Conservation (phyloP, 2,329 filamentous ascomycete genomes). For the Cytospora leucostoma region DNA sequence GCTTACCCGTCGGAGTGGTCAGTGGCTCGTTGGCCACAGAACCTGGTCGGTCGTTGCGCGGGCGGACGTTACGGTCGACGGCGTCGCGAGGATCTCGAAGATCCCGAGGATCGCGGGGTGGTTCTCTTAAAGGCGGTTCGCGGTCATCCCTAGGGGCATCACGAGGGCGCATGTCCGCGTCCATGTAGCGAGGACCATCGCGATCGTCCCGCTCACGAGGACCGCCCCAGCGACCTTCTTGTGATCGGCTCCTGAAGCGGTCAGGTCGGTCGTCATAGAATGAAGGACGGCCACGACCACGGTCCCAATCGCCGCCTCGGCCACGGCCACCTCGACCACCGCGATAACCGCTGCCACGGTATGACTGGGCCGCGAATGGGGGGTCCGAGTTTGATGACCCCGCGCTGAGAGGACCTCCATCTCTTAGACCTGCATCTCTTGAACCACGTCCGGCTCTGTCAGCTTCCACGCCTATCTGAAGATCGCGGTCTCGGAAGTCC, state of each 20-base stretch:
- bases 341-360: slow-evolving; percentile 57
- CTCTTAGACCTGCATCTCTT: slow-evolving; percentile 66
- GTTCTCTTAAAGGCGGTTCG: slow-evolving; percentile 45
- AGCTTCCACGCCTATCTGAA: slow-evolving; percentile 65
- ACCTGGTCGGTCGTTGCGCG: slow-evolving; percentile 51
- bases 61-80: slow-evolving; percentile 47
- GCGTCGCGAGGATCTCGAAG: slow-evolving; percentile 48
- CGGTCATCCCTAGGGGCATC: slow-evolving; percentile 51
- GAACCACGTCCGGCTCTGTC: slow-evolving; percentile 69
- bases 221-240: slow-evolving; percentile 59
- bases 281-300: slow-evolving; percentile 50
- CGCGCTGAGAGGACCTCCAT: slow-evolving; percentile 67
- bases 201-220: slow-evolving; percentile 49
- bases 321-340: slow-evolving; percentile 54
- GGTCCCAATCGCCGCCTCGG: slow-evolving; percentile 54
- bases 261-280: slow-evolving; percentile 62
- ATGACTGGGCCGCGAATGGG: slow-evolving; percentile 56
- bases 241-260: slow-evolving; percentile 66
- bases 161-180: slow-evolving; percentile 40
- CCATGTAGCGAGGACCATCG: slow-evolving; percentile 42
- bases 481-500: slow-evolving; percentile 63
- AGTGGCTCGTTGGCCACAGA: slow-evolving; percentile 51
- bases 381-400: slow-evolving; percentile 71
- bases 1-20: slow-evolving; percentile 43
- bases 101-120: slow-evolving; percentile 50